These are phyloP conservation scores for Botrytis deweyae DNA, from an alignment of 2,329 filamentous ascomycete species.

Conservation along the genomic window DNA sequence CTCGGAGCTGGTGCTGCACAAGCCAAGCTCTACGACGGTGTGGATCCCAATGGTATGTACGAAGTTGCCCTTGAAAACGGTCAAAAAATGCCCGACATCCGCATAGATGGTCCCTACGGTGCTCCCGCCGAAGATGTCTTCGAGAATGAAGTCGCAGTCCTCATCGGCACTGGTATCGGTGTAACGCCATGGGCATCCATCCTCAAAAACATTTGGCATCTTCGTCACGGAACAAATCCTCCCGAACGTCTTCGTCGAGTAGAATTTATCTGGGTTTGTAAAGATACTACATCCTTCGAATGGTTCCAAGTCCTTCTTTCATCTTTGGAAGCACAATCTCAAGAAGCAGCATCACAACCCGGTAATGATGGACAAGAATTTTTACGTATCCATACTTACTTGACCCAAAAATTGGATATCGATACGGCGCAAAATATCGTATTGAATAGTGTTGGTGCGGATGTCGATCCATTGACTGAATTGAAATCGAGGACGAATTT, in stretches of 20 bases:
- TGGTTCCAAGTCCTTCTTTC: constrained; percentile 97
- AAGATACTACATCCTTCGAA: constrained; percentile 91
- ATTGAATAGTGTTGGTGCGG: constrained; percentile 87
- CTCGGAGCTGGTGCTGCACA: constrained; percentile 89
- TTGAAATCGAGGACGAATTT: constrained; percentile 89
- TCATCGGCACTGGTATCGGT: constrained; percentile 84
- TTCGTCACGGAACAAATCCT: constrained; percentile 85
- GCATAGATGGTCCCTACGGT: constrained; percentile 94
- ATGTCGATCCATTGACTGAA: constrained; percentile 88
- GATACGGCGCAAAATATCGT: constrained; percentile 97
- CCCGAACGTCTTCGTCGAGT: constrained; percentile 87
- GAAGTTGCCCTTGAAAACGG: constrained; percentile 93
- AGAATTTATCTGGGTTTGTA: constrained; percentile 99
- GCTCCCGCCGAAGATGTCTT: constrained; percentile 98
- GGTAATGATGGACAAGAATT: constrained; percentile 75
- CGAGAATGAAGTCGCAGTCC: constrained; percentile 82
- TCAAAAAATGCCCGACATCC: constrained; percentile 84
- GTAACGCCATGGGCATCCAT: constrained; percentile 86
- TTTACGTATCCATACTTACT: constrained; percentile 95
- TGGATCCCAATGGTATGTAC: constrained; percentile 96
- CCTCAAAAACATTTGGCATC: constrained; percentile 97
- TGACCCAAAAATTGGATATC: constrained; percentile 88
- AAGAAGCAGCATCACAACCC: constrained; percentile 64
- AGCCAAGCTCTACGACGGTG: constrained; percentile 82
- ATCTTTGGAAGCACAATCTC: constrained; percentile 83